A percentile compares a stretch with the other conserved stretches of the same genome.
Conservation (phyloP, 2,329 filamentous ascomycete species). For the Microdochium trichocladiopsis region DNA sequence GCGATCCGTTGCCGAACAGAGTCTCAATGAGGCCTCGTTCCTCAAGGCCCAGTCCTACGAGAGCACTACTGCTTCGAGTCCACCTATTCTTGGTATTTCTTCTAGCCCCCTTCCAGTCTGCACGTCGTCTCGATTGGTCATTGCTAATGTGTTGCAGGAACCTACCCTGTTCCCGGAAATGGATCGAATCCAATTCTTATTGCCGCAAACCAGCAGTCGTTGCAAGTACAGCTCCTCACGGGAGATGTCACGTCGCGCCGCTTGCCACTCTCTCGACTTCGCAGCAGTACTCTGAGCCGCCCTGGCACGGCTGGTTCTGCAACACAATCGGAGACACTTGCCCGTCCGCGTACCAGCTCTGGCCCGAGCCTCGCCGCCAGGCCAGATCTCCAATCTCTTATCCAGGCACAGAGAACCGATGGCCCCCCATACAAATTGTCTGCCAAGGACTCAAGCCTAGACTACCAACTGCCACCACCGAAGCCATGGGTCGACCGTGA, state of each 20-base stretch:
- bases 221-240: constrained; percentile 22
- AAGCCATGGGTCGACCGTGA: neutral
- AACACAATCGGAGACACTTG: constrained; percentile 1
- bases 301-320: constrained; percentile 23
- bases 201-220: constrained; percentile 13
- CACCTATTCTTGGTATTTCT: constrained; percentile 27
- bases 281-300: constrained; percentile 19
- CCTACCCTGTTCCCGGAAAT: constrained; percentile 32
- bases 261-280: constrained; percentile 20
- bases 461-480: neutral
- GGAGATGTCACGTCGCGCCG: constrained; percentile 19
- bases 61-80: constrained; percentile 23
- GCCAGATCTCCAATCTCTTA: constrained; percentile 3
- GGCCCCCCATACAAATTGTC: constrained; percentile 18
- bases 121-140: too few species aligned
- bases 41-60: constrained; percentile 30
- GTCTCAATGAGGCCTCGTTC: constrained; percentile 3
- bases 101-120: too few species aligned
- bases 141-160: constrained; percentile 18
- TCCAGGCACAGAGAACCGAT: constrained; percentile 8
- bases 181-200: constrained; percentile 16
- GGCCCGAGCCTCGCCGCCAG: constrained; percentile 5
- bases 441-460: constrained; percentile 8
- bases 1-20: constrained; percentile 6
- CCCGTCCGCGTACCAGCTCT: constrained; percentile 8